Evolutionary conservation across 2,329 filamentous ascomycete species (phyloP).

Genomic region (Colletotrichum sp.): DNA sequence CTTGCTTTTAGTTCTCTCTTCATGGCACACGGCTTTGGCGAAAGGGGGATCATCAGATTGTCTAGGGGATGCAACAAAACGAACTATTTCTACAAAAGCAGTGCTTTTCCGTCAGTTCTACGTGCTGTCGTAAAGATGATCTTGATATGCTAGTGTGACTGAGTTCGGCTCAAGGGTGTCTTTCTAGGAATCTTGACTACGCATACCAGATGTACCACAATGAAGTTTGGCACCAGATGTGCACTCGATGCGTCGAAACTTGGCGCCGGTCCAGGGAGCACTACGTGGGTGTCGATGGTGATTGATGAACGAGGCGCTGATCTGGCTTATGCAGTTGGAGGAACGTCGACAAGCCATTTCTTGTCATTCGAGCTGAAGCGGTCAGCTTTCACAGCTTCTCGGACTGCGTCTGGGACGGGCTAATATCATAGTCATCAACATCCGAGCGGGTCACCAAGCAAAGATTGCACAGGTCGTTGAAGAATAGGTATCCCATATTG

Average conservation of each 20-base stretch:
- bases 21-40: slow-evolving; percentile 21
- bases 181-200: neutral
- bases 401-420: neutral
- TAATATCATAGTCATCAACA: neutral
- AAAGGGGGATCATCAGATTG: slow-evolving; percentile 24
- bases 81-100: neutral
- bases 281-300: neutral
- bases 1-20: slow-evolving; percentile 17
- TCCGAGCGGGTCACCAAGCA: neutral
- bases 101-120: neutral
- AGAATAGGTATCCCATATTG: neutral
- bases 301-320: neutral
- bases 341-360: neutral
- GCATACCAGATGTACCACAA: neutral
- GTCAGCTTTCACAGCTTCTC: neutral
- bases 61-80: slow-evolving; percentile 10
- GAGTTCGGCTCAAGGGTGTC: neutral
- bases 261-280: neutral
- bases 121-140: neutral
- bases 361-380: neutral
- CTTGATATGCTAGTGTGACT: neutral
- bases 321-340: neutral
- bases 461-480: neutral
- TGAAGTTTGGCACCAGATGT: neutral
- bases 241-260: neutral